Evolutionary conservation across 768 basidiomycete genomes (phyloP), one percentile per base, ranked within the genome.

Genomic region (Mycena kentingensis): DNA sequence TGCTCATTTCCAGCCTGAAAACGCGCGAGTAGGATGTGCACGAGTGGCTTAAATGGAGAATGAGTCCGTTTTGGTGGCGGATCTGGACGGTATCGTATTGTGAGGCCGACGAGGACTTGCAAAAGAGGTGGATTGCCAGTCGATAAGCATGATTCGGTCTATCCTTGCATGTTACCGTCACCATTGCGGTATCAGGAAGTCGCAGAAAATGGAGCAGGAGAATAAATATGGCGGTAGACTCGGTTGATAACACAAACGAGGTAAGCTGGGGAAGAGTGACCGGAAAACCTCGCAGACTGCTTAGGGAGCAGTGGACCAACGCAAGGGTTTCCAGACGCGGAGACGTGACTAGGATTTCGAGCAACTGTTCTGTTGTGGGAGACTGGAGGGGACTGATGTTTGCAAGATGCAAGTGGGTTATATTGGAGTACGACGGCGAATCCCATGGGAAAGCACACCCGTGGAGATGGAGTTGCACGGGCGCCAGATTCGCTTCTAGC

Each of bases 371-470:
- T 46, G 57, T 54, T 5, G 53, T 49, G 0, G 60, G 60, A n/a
- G 46, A 25, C 28, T 58, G 56, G 2, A 28, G 15, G 2, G 35
- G 34, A 13, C 27, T 44, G 12, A 55, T 45, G 24, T 58, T 37
- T 44, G 42, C 47, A 18, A 61, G 46, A 38, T 57, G 51, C 13
- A 61, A 56, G 25, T 57, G 37, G 1, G 50, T 52, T 8, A 61
- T 34, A 22, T 61, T 25, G 7, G 27, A 21, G 19, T 61, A 61
- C 49, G 49, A 58, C 4, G 12, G 27, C 22, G 60, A 61, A 44
- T 55, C 53, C 60, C 60, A 61, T 6, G 60, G 46, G 22, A 61
- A 61, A 13, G 56, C 60, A 38, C 53, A 58, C 35, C 35, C 6
- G 7, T 55, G 27, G 6, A 61, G 47, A 35, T 61, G 53, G 1